A percentile compares a stretch with the other conserved stretches of the same genome.
phyloP scores from a whole-genome alignment of 352 stramenopile species.

The Pythium dissimile region DNA sequence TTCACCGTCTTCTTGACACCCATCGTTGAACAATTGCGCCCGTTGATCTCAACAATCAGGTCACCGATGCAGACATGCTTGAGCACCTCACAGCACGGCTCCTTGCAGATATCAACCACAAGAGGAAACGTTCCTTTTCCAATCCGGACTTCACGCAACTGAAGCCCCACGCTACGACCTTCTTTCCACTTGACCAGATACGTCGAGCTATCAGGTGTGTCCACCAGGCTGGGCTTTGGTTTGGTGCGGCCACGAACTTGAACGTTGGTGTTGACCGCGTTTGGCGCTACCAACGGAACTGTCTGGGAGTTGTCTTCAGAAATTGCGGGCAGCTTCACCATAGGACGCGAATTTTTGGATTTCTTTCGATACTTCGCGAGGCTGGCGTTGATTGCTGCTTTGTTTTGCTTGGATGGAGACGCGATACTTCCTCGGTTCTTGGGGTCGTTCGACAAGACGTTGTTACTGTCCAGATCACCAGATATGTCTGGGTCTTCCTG shows the following conservation, averaged over 20 bases:
- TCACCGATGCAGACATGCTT: slow-evolving; percentile 84
- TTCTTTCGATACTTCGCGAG: slow-evolving; percentile 78
- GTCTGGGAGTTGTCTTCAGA: slow-evolving; percentile 59
- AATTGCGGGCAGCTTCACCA: slow-evolving; percentile 64
- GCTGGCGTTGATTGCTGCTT: slow-evolving; percentile 40
- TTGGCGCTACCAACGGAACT: slow-evolving; percentile 72
- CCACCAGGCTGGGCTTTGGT: slow-evolving; percentile 68
- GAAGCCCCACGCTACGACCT: slow-evolving; percentile 78
- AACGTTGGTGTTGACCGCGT: slow-evolving; percentile 80
- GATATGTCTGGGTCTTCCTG: slow-evolving; percentile 26
- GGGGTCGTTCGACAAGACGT: slow-evolving; percentile 43
- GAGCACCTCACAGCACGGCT: slow-evolving; percentile 77
- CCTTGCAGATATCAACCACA: slow-evolving; percentile 79
- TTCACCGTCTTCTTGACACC: slow-evolving; percentile 88
- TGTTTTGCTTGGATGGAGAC: slow-evolving; percentile 18
- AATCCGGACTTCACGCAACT: slow-evolving; percentile 78
- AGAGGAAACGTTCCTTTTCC: slow-evolving; percentile 77
- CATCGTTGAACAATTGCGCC: slow-evolving; percentile 86
- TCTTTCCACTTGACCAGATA: slow-evolving; percentile 90
- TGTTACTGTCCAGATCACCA: slow-evolving; percentile 35
- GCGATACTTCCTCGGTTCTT: slow-evolving; percentile 7
- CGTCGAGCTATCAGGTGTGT: slow-evolving; percentile 78
- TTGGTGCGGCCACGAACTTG: slow-evolving; percentile 78
- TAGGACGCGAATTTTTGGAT: slow-evolving; percentile 54
- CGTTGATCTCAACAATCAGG: slow-evolving; percentile 87